Base-by-base conservation (phyloP, 441 rosid genomes). In the Lepidium campestre region DNA sequence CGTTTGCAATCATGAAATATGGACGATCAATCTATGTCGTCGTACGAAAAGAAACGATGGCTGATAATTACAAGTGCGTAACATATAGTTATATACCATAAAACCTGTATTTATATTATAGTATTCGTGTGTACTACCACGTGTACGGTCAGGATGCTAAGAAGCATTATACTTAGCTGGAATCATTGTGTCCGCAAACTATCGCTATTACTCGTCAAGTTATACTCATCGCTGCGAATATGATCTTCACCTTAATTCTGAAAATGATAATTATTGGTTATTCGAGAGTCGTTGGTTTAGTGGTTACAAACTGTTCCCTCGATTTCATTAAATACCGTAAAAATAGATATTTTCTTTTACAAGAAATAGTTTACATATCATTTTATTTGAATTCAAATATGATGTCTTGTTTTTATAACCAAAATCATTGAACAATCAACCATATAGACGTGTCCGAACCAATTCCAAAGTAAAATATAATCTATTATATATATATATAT, bases 91-190 rank as follows among this genome's bases (percentile, higher is more conserved):
- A 71, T 39, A 40, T 62, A 71, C 36, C 23, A 20, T 23, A 64
- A 57, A 47, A 71, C 57, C 52, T 55, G 66, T 40, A 65, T 9
- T 39, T 42, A 34, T 25, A 17, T 48, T 47, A 25, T 34, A 41
- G 5, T 57, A n/a, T 45, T 49, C 48, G 39, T 32, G 46, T 27
- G 82, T 75, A 71, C 80, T 54, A 76, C 83, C 85, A 89, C 85
- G 86, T 89, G 87, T 72, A 79, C 81, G 82, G 71, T 46, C 47
- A 36, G 8, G 76, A 77, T 59, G 77, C 2, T 47, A 39, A 57
- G 57, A 55, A 66, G 10, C 22, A 44, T 60, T 13, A 53, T 44
- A 45, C 62, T 29, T 65, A 57, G 77, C 77, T 66, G 72, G 77
- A 66, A 44, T 35, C 72, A 52, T 66, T 0, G 57, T 60, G 77